These are phyloP conservation scores for Botryosphaeria dothidea DNA, from an alignment of 2,329 filamentous ascomycete genomes.

Conservation along the genomic window DNA sequence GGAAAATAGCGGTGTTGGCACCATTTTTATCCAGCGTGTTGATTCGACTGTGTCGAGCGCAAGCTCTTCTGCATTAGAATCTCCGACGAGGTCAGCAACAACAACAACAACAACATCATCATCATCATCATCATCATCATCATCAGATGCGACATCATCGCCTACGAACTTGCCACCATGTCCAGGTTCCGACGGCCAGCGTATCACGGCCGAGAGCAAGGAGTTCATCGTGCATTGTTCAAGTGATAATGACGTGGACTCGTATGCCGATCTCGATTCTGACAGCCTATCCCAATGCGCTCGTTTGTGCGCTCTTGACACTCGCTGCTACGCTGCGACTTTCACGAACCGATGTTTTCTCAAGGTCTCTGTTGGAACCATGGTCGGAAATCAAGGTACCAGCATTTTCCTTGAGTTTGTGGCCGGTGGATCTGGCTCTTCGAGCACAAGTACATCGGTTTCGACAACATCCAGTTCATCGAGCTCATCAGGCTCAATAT, in stretches of 20 bases:
- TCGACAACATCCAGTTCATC: not conserved
- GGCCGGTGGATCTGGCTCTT: not conserved
- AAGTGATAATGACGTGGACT: not conserved
- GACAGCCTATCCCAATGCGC: not conserved
- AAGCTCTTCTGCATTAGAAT: not conserved
- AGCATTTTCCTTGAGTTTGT: not conserved
- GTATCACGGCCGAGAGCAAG: not conserved
- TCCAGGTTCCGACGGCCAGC: not conserved
- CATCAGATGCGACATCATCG: not conserved
- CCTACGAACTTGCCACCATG: not conserved
- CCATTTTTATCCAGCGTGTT: not conserved
- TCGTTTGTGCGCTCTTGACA: not conserved
- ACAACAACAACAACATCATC: not conserved
- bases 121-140: not conserved
- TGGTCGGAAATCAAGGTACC: not conserved
- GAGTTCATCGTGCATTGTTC: not conserved
- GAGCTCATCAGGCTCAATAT: not conserved
- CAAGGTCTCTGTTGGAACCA: not conserved
- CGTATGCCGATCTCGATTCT: not conserved
- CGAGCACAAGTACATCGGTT: not conserved
- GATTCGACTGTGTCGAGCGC: not conserved
- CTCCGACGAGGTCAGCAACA: not conserved
- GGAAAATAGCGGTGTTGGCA: not conserved
- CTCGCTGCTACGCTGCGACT: not conserved
- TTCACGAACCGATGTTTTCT: not conserved